Evolutionary conservation across 2,329 filamentous ascomycete genomes (phyloP).

Genomic region (Diaporthe aspalathi): DNA sequence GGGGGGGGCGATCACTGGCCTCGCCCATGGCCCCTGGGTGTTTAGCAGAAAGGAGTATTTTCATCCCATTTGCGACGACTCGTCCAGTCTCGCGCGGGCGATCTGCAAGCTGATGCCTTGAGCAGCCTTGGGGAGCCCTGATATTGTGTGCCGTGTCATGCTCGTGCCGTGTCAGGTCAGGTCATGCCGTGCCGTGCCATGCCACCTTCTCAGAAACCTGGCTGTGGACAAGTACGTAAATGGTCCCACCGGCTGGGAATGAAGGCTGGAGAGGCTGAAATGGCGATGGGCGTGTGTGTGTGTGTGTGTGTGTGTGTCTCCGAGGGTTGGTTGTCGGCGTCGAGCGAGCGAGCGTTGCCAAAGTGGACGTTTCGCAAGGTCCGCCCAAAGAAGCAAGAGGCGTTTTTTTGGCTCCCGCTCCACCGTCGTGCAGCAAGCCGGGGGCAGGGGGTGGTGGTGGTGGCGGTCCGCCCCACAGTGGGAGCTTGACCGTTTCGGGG

Average conservation of each 20-base stretch:
- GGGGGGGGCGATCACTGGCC: too few relatives aligned
- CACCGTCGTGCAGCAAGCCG: conserved; percentile 11
- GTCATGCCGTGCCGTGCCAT: neutral
- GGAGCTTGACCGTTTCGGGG: conserved; percentile 21
- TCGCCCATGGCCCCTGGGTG: neutral
- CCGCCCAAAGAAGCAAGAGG: conserved; percentile 37
- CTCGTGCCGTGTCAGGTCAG: neutral
- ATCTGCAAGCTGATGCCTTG: conserved; percentile 10
- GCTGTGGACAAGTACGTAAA: neutral
- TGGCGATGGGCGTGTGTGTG: neutral
- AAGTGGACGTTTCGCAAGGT: conserved; percentile 33
- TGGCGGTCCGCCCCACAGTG: conserved; percentile 6
- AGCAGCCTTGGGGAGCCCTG: too few relatives aligned
- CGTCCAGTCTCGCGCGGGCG: neutral
- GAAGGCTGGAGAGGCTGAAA: neutral
- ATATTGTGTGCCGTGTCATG: neutral
- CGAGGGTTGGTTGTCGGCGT: neutral
- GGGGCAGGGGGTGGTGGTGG: too few relatives aligned
- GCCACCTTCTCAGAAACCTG: neutral
- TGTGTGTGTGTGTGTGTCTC: neutral
- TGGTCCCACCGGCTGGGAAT: neutral
- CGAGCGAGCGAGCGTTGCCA: conserved; percentile 16
- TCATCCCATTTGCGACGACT: conserved; percentile 15
- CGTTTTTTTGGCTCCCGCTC: conserved; percentile 31
- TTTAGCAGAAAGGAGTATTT: neutral